Percentiles rank a stretch among this genome's conserved stretches.
Conservation (phyloP, 2,329 filamentous ascomycete species). For the Colletotrichum acutatum region DNA sequence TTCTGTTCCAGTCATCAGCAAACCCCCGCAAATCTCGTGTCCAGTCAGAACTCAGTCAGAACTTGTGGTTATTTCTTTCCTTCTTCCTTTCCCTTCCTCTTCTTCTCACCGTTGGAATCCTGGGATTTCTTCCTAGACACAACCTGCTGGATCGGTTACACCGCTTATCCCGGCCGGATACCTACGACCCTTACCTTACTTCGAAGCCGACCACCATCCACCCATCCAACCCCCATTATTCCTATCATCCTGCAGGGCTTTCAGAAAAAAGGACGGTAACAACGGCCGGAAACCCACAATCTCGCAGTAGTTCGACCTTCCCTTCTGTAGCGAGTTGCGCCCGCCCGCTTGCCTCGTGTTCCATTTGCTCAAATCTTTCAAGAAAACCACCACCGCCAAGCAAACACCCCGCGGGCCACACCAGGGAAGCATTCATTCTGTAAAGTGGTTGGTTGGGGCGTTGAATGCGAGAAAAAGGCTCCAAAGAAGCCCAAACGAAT, state of each 20-base stretch:
- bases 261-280: background rate
- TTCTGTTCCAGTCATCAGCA: background rate
- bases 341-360: background rate
- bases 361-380: background rate
- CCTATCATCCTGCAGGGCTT: background rate
- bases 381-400: background rate
- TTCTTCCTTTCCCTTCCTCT: background rate
- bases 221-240: background rate
- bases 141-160: background rate
- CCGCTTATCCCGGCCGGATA: background rate
- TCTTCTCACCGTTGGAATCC: background rate
- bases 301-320: background rate
- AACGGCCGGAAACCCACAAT: background rate
- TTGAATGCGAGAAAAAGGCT: too few relatives aligned
- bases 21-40: background rate
- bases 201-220: too few relatives aligned
- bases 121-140: background rate
- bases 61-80: background rate
- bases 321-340: background rate
- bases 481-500: background rate
- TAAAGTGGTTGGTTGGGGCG: background rate
- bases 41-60: background rate
- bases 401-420: background rate
- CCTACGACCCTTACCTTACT: background rate
- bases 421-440: constrained; percentile 1